Base-by-base conservation (phyloP, 2,329 filamentous ascomycete species). In the Paraphaeosphaeria minitans region DNA sequence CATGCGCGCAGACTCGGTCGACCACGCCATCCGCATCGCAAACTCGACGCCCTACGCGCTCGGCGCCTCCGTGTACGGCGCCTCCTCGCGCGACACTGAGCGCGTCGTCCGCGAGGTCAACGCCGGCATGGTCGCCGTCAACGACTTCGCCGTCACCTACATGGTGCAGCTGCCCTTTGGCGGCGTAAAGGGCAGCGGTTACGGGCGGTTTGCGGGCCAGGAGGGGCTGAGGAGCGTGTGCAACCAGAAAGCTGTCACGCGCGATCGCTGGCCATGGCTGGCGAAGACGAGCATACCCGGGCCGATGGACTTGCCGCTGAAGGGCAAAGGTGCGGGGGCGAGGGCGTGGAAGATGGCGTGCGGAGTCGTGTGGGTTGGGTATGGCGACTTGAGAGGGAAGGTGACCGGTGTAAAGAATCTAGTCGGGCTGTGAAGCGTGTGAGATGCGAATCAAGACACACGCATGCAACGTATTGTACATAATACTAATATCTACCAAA, bases 81-180 rank as follows among this genome's bases (percentile, higher is more conserved):
- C 67, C n/a, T 64, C 64, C 7, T 85, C 89, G 59, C 83, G 85
- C 57, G 81, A 82, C 1, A 81, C 97, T 1, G 77, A 84, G 16
- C 80, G 80, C 16, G 86, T 96, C 29, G 87, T 94, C 1, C 78
- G 78, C 21, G 85, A 87, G 24, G 83, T 97, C 53, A 86, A 89
- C 62, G 88, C 90, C 0, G 95, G 95, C 46, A 97, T 97, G 90
- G 91, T 98, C 0, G 88, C 92, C 24, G 86, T 99, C 66, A 99
- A 99, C 75, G 95, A 99, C 79, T 99, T 99, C 72, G 95, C 89
- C 21, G 89, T 88, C 29, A 97, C 88, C 77, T 99, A 99, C 74
- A 92, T 94, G 53, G 93, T 96, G 8, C 93, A 97, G 78, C 80
- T 99, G 41, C 95, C 95, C 0, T 99, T 99, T 77, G 95, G 95